phyloP scores from a whole-genome alignment of 2,329 filamentous ascomycete genomes.

The Metarhizium anisopliae region DNA sequence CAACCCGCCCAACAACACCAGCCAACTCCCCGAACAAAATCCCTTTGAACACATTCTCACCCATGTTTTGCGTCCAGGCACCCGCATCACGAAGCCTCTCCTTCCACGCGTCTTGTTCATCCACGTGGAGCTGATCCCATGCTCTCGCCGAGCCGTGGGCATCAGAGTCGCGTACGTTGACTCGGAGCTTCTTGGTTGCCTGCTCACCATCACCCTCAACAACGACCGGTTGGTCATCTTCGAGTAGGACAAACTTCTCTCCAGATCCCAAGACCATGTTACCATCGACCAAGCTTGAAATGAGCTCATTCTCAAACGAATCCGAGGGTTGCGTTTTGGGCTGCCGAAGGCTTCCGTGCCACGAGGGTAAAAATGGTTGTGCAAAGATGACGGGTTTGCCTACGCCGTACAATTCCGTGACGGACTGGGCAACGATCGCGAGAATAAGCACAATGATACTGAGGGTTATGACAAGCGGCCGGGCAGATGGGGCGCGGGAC shows the following conservation, averaged over 20 bases:
- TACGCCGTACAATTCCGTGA: slow-evolving; percentile 55
- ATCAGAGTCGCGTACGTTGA: slow-evolving; percentile 37
- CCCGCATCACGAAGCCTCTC: slow-evolving; percentile 58
- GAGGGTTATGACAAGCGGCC: slow-evolving; percentile 42
- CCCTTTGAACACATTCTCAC: slow-evolving; percentile 66
- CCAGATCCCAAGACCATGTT: slow-evolving; percentile 23
- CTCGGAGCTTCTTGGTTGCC: slow-evolving; percentile 21
- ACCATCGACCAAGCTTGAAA: slow-evolving; percentile 26
- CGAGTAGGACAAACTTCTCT: slow-evolving; percentile 29
- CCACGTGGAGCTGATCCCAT: slow-evolving; percentile 62
- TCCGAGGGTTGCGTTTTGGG: slow-evolving; percentile 16
- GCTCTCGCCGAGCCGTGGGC: slow-evolving; percentile 44
- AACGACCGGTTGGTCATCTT: slow-evolving; percentile 8
- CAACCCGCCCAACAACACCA: slow-evolving; percentile 47
- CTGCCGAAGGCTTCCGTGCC: slow-evolving; percentile 23
- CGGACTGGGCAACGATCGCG: slow-evolving; percentile 51
- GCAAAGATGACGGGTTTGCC: slow-evolving; percentile 48
- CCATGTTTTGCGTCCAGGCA: slow-evolving; percentile 71
- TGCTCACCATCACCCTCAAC: neutral
- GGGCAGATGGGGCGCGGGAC: slow-evolving; percentile 42
- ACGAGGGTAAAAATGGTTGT: slow-evolving; percentile 43
- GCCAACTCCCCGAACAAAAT: slow-evolving; percentile 69
- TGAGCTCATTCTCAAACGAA: slow-evolving; percentile 22
- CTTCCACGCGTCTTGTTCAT: slow-evolving; percentile 62
- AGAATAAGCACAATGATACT: slow-evolving; percentile 51